Conservation (phyloP, 768 basidiomycete species). For the Leucocoprinus leucothites region DNA sequence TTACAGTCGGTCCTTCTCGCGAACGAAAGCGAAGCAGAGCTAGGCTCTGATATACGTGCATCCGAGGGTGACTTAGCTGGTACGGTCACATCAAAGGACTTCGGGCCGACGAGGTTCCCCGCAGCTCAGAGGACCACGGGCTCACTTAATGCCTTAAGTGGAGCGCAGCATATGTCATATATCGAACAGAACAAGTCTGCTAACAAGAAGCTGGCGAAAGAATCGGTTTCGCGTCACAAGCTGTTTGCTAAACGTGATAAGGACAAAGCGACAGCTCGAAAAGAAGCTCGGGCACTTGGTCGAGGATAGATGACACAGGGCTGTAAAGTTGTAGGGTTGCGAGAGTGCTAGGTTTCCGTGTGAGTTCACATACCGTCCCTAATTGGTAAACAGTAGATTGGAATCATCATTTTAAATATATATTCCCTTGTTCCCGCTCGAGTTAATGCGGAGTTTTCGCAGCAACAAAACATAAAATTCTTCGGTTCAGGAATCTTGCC, state of each 20-base stretch:
- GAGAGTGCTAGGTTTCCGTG: constrained; percentile 8
- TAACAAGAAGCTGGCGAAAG: constrained; percentile 73
- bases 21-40: constrained; percentile 86
- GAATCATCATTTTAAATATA: not conserved
- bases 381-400: constrained; percentile 2
- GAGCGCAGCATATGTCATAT: constrained; percentile 90
- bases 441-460: too few relatives aligned
- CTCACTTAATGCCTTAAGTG: constrained; percentile 79
- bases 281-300: constrained; percentile 33
- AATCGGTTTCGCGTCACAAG: constrained; percentile 61
- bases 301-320: not conserved
- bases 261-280: constrained; percentile 55
- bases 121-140: constrained; percentile 76
- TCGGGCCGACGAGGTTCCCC: constrained; percentile 72
- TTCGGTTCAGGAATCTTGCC: not conserved
- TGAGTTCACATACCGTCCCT: not conserved
- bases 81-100: constrained; percentile 83
- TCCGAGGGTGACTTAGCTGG: constrained; percentile 84
- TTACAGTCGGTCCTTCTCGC: constrained; percentile 90
- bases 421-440: too few relatives aligned
- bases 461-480: too few relatives aligned
- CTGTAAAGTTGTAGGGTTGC: constrained; percentile 3
- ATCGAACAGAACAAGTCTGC: constrained; percentile 89
- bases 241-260: constrained; percentile 82
- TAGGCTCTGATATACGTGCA: constrained; percentile 80